These are phyloP conservation scores for Penicillium palitans DNA, from an alignment of 2,329 filamentous ascomycete genomes.

Conservation along the genomic window DNA sequence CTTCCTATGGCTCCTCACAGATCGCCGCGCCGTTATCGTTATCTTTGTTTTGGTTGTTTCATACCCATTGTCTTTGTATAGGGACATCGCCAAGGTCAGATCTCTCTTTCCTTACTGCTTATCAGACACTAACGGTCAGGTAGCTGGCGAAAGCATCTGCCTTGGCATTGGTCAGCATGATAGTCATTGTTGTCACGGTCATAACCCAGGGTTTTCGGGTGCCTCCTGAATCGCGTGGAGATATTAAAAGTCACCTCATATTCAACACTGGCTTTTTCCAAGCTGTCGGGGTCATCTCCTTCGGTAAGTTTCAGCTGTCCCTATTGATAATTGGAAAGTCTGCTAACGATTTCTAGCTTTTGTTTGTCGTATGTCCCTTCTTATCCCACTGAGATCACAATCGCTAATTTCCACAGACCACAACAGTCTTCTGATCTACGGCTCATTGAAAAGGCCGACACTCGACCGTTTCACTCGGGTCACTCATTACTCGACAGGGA, in stretches of 20 bases:
- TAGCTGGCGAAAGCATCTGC: conserved; percentile 95
- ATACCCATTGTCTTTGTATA: conserved; percentile 87
- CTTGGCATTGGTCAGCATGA: conserved; percentile 88
- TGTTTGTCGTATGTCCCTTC: conserved; percentile 58
- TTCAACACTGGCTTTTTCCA: conserved; percentile 89
- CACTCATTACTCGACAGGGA: conserved; percentile 87
- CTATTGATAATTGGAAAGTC: background rate
- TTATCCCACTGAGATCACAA: background rate
- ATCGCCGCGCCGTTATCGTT: conserved; percentile 82
- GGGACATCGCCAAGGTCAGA: conserved; percentile 91
- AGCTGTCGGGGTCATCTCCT: conserved; percentile 96
- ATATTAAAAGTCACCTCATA: conserved; percentile 69
- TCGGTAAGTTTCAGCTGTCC: conserved; percentile 60
- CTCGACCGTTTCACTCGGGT: conserved; percentile 92
- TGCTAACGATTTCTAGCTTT: conserved; percentile 55
- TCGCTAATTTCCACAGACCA: conserved; percentile 60
- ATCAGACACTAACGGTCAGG: conserved; percentile 31
- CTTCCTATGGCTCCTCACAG: conserved; percentile 77
- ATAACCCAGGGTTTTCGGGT: conserved; percentile 78
- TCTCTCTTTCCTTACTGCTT: background rate
- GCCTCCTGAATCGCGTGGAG: conserved; percentile 69
- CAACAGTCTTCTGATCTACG: conserved; percentile 96
- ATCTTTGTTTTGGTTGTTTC: conserved; percentile 83
- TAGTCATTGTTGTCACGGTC: conserved; percentile 83
- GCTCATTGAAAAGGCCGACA: conserved; percentile 88